These are phyloP conservation scores for Batkoa obscura DNA, from an alignment of 371 early-diverging fungal species.

Conservation along the genomic window DNA sequence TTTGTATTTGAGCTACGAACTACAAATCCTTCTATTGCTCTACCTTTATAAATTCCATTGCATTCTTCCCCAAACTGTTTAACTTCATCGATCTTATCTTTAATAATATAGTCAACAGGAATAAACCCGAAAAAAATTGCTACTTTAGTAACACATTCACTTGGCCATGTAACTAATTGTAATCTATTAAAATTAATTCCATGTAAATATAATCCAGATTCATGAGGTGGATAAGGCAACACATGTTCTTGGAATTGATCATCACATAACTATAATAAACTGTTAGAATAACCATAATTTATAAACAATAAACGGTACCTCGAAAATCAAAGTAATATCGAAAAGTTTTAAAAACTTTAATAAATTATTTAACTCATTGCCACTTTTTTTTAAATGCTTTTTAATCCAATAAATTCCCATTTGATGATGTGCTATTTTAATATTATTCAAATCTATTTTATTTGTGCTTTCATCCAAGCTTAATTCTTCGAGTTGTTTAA, in stretches of 20 bases:
- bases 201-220: conserved; percentile 74
- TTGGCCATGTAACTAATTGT: conserved; percentile 47
- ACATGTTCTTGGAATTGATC: conserved; percentile 91
- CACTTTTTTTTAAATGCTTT: conserved; percentile 35
- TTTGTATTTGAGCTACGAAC: conserved; percentile 42
- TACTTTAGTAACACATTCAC: conserved; percentile 27
- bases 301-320: conserved; percentile 21
- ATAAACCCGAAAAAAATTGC: conserved; percentile 63
- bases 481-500: neutral
- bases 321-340: conserved; percentile 65
- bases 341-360: conserved; percentile 44
- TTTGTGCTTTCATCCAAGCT: neutral
- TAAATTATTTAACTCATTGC: conserved; percentile 39
- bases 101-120: conserved; percentile 19
- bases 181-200: conserved; percentile 71
- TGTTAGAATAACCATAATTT: neutral
- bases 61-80: conserved; percentile 38
- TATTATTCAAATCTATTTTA: conserved; percentile 5
- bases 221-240: conserved; percentile 54
- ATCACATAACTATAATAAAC: conserved; percentile 52
- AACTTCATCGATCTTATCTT: conserved; percentile 28
- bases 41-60: conserved; percentile 35
- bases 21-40: conserved; percentile 80
- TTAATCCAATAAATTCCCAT: conserved; percentile 65
- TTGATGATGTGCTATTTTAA: conserved; percentile 27